A percentile compares a stretch with the other conserved stretches of the same genome.
These are phyloP conservation scores for Saprolegnia parasitica DNA, from an alignment of 352 stramenopile genomes.

Conservation along the genomic window DNA sequence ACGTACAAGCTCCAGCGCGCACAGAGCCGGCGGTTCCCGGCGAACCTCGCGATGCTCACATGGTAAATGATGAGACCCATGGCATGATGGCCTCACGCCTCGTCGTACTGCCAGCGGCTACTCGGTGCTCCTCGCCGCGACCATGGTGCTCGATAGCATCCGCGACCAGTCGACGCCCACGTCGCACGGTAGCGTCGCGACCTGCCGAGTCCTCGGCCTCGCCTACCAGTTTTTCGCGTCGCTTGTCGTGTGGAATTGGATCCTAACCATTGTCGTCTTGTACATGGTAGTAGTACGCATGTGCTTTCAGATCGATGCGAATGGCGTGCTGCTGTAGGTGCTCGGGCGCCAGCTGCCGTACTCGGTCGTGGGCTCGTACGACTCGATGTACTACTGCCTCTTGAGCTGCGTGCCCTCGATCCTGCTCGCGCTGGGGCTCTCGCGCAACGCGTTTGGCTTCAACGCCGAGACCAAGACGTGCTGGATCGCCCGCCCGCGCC, in stretches of 20 bases:
- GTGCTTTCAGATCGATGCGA: too few relatives aligned
- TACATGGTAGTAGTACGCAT: conserved; percentile 17
- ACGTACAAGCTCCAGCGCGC: conserved; percentile 11
- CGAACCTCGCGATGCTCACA: conserved; percentile 13
- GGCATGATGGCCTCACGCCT: not conserved
- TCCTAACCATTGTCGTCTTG: conserved; percentile 5
- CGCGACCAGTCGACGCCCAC: not conserved
- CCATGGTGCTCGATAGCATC: conserved; percentile 20
- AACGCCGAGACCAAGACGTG: conserved; percentile 10
- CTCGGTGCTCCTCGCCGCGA: not conserved
- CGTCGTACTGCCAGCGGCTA: not conserved
- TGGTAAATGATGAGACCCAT: not conserved
- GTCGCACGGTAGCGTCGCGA: not conserved
- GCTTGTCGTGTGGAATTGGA: conserved; percentile 20
- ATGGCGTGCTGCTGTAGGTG: conserved; percentile 10
- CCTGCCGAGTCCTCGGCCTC: conserved; percentile 20
- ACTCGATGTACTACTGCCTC: conserved; percentile 15
- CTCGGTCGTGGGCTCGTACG: not conserved
- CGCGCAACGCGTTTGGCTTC: conserved; percentile 12
- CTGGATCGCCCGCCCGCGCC: conserved; percentile 7
- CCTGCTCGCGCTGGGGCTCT: conserved; percentile 14
- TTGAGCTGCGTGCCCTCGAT: conserved; percentile 8
- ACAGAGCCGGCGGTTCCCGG: conserved; percentile 5
- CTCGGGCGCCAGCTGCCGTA: conserved; percentile 5
- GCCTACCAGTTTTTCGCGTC: conserved; percentile 13